Base-by-base conservation (phyloP, 2,329 filamentous ascomycete genomes). In the Aspergillus tamarii region DNA sequence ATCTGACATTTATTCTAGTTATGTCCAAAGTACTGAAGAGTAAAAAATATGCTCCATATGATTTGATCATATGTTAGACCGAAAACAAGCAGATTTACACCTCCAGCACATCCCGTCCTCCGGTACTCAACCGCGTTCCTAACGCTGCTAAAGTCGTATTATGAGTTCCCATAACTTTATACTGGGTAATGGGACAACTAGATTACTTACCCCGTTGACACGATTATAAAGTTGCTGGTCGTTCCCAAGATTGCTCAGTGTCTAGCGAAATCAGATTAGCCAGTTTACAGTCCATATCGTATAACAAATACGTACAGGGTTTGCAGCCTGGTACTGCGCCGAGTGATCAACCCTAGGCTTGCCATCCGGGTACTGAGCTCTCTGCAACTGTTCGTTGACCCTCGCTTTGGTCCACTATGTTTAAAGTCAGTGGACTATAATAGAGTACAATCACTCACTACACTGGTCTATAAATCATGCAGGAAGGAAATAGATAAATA, bases 221-320 rank as follows among this genome's bases (percentile, higher is more conserved):
- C 43, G 43, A 23, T 46, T 46, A 46, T 46, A 46, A 2, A 46
- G 43, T 8, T 46, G n/a, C n/a, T 23, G n/a, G 9, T 46, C 43
- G 1, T 46, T 23, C 4, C 43, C 43, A 11, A 46, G 43, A 6
- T 46, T 46, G 43, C 43, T 46, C 43, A 46, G n/a, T 2, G n/a
- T 46, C 43, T 46, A 23, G 23, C n/a, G 2, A 23, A 11, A 46
- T 41, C 3, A 41, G 16, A 4, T n/a, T n/a, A 41, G 7, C 19
- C 39, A 4, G 14, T 8, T 10, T 41, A 8, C 7, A 12, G 5
- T 45, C 5, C 10, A 11, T 14, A 8, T 14, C 0, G 7, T 6
- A 45, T 90, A 30, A 28, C 43, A 16, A 43, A 52, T 36, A 61
- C 59, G 21, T 48, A 48, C 45, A 1, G 45, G 45, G 23, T 48